A percentile compares a stretch with the other conserved stretches of the same genome.
Conservation (phyloP, 805 yeast species). For the Saccharomycopsis babjevae region DNA sequence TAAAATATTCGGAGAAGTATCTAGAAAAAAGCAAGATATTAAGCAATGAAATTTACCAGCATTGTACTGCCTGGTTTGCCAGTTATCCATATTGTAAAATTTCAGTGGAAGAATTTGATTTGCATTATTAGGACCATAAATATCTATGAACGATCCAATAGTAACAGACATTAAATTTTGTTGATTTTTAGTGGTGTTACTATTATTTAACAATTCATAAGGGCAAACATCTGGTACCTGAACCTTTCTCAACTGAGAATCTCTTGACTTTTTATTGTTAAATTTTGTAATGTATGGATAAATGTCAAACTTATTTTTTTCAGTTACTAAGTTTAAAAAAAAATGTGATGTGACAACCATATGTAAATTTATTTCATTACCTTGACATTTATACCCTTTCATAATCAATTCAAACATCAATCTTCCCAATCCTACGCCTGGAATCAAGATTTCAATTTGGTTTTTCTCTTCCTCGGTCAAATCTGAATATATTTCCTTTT, state of each 20-base stretch:
- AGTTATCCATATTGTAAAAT: background rate
- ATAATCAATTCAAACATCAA: conserved; percentile 44
- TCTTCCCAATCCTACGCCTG: conserved; percentile 59
- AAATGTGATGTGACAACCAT: conserved; percentile 50
- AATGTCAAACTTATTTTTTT: conserved; percentile 25
- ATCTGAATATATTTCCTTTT: conserved; percentile 32
- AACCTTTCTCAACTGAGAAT: conserved; percentile 40
- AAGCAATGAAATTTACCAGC: conserved; percentile 33
- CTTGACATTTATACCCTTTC: conserved; percentile 52
- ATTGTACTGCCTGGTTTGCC: conserved; percentile 23
- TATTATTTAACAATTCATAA: conserved; percentile 25
- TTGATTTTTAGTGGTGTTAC: conserved; percentile 29
- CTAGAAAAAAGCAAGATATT: conserved; percentile 51
- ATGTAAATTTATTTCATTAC: conserved; percentile 57
- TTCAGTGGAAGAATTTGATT: background rate
- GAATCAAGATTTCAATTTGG: conserved; percentile 38
- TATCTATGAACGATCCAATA: conserved; percentile 62
- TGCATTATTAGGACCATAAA: conserved; percentile 43
- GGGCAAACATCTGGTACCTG: conserved; percentile 45
- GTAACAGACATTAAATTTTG: conserved; percentile 56
- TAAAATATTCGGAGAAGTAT: conserved; percentile 49
- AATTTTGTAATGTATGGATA: conserved; percentile 48
- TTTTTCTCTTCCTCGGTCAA: conserved; percentile 25
- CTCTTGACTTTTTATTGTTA: conserved; percentile 35
- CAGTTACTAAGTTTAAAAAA: conserved; percentile 31